These are phyloP conservation scores for Suillus hirtellus DNA, from an alignment of 768 basidiomycete genomes.

Conservation along the genomic window DNA sequence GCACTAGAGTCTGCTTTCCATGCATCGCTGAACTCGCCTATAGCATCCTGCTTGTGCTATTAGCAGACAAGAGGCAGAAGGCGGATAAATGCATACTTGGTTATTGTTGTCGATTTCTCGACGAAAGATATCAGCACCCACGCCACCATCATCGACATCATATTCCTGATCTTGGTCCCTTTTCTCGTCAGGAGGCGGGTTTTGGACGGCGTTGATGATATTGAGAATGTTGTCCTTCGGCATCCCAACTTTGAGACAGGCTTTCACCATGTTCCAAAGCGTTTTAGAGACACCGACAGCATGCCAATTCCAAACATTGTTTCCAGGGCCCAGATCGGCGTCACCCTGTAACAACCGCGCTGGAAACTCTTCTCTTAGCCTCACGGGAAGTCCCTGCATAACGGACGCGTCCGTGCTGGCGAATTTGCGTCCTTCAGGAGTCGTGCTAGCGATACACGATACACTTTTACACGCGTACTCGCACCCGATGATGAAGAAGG, in stretches of 20 bases:
- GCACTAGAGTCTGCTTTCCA: slow-evolving; percentile 61
- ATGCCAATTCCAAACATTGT: slow-evolving; percentile 76
- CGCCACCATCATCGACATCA: slow-evolving; percentile 34
- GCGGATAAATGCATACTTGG: slow-evolving; percentile 25
- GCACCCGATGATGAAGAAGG: slow-evolving; percentile 85
- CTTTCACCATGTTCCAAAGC: slow-evolving; percentile 74
- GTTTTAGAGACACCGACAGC: slow-evolving; percentile 68
- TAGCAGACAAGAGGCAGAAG: slow-evolving; percentile 11
- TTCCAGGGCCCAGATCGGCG: slow-evolving; percentile 55
- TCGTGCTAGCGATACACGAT: slow-evolving; percentile 43
- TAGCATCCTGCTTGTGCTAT: slow-evolving; percentile 36
- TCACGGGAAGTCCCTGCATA: slow-evolving; percentile 64
- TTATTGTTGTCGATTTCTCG: slow-evolving; percentile 25
- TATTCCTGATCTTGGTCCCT: slow-evolving; percentile 36
- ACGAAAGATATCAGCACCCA: slow-evolving; percentile 27
- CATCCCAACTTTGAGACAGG: slow-evolving; percentile 57
- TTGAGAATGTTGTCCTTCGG: slow-evolving; percentile 61
- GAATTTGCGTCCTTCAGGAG: slow-evolving; percentile 60
- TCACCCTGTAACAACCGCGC: slow-evolving; percentile 59
- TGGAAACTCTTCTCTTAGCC: slow-evolving; percentile 74
- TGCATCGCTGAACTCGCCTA: slow-evolving; percentile 57
- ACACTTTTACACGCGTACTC: slow-evolving; percentile 67
- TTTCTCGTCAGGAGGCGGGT: slow-evolving; percentile 36
- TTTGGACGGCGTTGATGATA: slow-evolving; percentile 59
- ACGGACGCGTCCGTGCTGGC: slow-evolving; percentile 74